Evolutionary conservation across 306 rosid species (phyloP), one percentile per base, ranked within the genome.

Genomic region (Hylodesmum podocarpum): DNA sequence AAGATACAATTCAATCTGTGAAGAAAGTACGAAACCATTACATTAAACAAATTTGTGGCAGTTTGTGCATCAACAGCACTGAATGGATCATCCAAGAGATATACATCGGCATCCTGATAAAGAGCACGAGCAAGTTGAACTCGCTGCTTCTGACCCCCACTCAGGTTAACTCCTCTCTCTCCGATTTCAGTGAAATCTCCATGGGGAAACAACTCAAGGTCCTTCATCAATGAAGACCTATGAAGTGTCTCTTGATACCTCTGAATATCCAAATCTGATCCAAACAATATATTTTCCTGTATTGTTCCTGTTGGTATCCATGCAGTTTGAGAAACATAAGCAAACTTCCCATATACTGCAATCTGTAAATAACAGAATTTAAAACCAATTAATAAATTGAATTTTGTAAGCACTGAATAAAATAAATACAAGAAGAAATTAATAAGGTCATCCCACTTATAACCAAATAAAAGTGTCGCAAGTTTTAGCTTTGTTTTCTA

Each of bases 101-200:
- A 77, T 51, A 87, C 27, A 18, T 87, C 87, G 14, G 87, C 84
- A 69, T 82, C 77, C 85, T 92, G 94, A 78, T 92, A 92, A n/a
- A 90, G 91, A 19, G 97, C 96, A 3, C 96, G 97, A 2, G 97
- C 96, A 1, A 92, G 91, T 83, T 92, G 97, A 74, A 92, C 80
- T 79, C 97, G 75, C 66, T 92, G 96, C 78, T 92, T 92, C 73
- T 92, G 93, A 4, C 96, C 97, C 34, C 96, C 97, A 72, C 88
- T 87, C 68, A 87, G 70, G 74, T 82, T 87, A 49, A 87, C 78
- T 46, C 89, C 89, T 79, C 88, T 81, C 67, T 88, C 89, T 7
- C 89, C 91, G 8, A 81, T 88, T 67, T 78, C 77, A 37, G 89
- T 85, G 62, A 83, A 83, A 43, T 85, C 88, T 1, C 82, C 80